phyloP scores from a whole-genome alignment of 139 green algal genomes.

The Chlamydomonas incerta region DNA sequence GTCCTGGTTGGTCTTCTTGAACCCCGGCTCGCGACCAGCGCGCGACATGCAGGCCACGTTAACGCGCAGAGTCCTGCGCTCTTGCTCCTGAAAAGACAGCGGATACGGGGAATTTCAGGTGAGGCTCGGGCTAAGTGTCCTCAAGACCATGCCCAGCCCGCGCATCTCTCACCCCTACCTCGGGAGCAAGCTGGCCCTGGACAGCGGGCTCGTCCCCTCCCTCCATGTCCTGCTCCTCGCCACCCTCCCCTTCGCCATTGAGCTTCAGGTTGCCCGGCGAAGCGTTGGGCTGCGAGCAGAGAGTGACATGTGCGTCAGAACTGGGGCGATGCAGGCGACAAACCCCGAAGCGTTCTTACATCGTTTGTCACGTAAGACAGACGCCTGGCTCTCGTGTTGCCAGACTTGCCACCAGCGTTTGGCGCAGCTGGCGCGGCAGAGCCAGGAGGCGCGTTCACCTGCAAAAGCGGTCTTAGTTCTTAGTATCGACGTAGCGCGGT shows the following conservation, averaged over 20 bases:
- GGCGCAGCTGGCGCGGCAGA: slow-evolving; percentile 9
- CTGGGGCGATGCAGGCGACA: no score
- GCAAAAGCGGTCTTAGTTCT: not conserved
- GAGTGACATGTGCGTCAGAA: slow-evolving; percentile 25
- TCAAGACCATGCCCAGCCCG: not conserved
- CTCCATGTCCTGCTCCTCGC: slow-evolving; percentile 18
- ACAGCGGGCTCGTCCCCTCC: slow-evolving; percentile 22
- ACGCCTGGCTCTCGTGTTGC: slow-evolving; percentile 51
- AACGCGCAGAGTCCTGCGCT: slow-evolving; percentile 44
- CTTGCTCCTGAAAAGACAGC: slow-evolving; percentile 17
- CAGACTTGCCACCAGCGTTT: not conserved
- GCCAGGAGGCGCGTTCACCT: slow-evolving; percentile 24
- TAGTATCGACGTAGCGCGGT: no score
- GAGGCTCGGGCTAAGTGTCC: not conserved
- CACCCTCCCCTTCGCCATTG: slow-evolving; percentile 11
- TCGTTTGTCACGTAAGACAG: slow-evolving; percentile 69
- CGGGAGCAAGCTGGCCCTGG: slow-evolving; percentile 28
- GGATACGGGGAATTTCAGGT: not conserved
- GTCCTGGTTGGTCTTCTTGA: slow-evolving; percentile 93
- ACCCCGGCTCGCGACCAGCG: slow-evolving; percentile 80
- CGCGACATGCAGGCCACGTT: slow-evolving; percentile 82
- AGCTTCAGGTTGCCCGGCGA: slow-evolving; percentile 7
- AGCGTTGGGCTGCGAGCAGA: slow-evolving; percentile 34
- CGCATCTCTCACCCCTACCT: slow-evolving; percentile 10
- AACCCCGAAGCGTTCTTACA: slow-evolving; percentile 50